Percentiles rank a stretch among this genome's conserved stretches.
phyloP scores from a whole-genome alignment of 495 filamentous ascomycete genomes.

The Penicillium soppii region DNA sequence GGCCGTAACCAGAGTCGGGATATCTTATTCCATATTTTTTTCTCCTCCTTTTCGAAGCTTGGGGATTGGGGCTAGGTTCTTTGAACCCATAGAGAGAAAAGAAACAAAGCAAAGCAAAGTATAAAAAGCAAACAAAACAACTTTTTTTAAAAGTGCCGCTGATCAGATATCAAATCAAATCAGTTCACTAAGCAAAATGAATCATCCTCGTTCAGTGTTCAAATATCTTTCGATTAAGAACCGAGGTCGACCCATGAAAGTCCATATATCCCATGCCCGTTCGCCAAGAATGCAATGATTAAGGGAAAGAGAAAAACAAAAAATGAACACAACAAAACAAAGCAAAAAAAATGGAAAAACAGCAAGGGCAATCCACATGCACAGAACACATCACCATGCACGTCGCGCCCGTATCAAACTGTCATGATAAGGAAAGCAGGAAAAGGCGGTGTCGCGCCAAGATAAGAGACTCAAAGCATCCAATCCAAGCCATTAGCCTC shows the following conservation, averaged over 20 bases:
- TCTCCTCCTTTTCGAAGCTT: slow-evolving; percentile 2
- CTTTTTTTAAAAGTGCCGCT: slow-evolving; percentile 4
- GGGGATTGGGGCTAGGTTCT: background rate
- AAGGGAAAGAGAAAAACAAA: slow-evolving; percentile 12
- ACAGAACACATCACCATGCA: slow-evolving; percentile 34
- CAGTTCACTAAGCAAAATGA: slow-evolving; percentile 2
- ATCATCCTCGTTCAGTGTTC: slow-evolving; percentile 7
- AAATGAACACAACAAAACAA: slow-evolving; percentile 14
- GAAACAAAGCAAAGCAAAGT: slow-evolving; percentile 1
- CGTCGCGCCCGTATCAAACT: slow-evolving; percentile 20
- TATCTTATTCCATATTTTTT: slow-evolving; percentile 9
- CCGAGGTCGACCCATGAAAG: slow-evolving; percentile 18
- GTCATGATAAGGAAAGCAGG: slow-evolving; percentile 13
- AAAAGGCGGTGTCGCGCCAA: background rate
- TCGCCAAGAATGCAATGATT: slow-evolving; percentile 35
- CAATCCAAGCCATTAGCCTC: slow-evolving; percentile 88
- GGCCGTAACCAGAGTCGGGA: slow-evolving; percentile 10
- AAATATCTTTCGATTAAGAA: slow-evolving; percentile 25
- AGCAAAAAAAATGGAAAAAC: slow-evolving; percentile 19
- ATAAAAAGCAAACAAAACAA: slow-evolving; percentile 7
- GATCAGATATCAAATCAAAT: slow-evolving; percentile 1
- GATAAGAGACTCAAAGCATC: slow-evolving; percentile 59
- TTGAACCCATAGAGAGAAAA: background rate
- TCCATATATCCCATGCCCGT: slow-evolving; percentile 39
- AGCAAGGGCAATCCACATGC: slow-evolving; percentile 24